A percentile compares a stretch with the other conserved stretches of the same genome.
phyloP scores from a whole-genome alignment of 2,329 filamentous ascomycete genomes.

The Penicillium thymicola region DNA sequence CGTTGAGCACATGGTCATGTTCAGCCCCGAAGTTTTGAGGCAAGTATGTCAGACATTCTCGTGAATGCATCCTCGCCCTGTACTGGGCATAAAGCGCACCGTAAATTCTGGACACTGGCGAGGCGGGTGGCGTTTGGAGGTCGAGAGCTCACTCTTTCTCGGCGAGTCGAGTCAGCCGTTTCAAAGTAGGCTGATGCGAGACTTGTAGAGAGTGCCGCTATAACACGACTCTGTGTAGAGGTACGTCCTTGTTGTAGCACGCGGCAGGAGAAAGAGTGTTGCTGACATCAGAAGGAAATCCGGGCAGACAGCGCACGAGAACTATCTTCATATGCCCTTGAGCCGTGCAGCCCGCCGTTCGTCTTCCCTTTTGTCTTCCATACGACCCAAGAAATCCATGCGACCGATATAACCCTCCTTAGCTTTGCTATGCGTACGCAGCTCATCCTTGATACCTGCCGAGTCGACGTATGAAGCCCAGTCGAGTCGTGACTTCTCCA shows the following conservation, averaged over 20 bases:
- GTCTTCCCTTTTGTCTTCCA: conserved; percentile 55
- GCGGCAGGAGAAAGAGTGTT: neutral
- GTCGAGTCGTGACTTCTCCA: conserved; percentile 64
- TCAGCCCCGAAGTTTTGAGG: neutral
- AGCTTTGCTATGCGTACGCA: conserved; percentile 59
- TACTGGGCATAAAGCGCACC: neutral
- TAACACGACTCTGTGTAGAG: neutral
- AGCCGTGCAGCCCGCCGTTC: conserved; percentile 53
- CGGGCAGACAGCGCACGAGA: neutral
- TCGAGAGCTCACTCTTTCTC: neutral
- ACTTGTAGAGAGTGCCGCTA: neutral
- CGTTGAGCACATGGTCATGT: neutral
- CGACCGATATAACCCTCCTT: conserved; percentile 60
- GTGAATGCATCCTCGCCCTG: neutral
- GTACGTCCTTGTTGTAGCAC: neutral
- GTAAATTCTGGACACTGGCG: too few relatives aligned
- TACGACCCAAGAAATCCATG: conserved; percentile 61
- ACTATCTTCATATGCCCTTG: conserved; percentile 34
- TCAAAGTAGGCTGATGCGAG: neutral
- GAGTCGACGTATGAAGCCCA: conserved; percentile 63
- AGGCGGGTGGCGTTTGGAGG: neutral
- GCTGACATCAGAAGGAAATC: neutral
- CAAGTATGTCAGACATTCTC: neutral
- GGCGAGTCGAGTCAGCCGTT: neutral
- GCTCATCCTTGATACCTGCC: conserved; percentile 59